phyloP scores from a whole-genome alignment of 225 moss, liverwort and hornwort species.

The Physcomitrellopsis africana region DNA sequence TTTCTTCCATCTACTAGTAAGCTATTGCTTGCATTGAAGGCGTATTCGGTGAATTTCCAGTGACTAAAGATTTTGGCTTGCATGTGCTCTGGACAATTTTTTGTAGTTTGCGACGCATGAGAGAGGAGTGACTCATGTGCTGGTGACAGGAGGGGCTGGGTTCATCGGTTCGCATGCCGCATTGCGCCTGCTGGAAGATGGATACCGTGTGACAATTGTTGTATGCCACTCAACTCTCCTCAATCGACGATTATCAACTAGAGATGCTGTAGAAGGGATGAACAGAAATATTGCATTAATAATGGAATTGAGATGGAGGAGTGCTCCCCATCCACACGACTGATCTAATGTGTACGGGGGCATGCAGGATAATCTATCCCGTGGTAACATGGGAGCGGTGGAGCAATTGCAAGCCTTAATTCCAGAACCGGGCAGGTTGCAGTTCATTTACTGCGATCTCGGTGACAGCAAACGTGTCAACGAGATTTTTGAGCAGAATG shows the following conservation, averaged over 20 bases:
- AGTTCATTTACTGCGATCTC: conserved; percentile 83
- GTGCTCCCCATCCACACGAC: neutral
- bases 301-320: neutral
- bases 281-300: neutral
- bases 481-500: conserved; percentile 75
- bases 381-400: conserved; percentile 89
- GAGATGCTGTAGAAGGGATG: too few relatives aligned
- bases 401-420: conserved; percentile 75
- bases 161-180: conserved; percentile 96
- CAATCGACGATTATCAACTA: neutral
- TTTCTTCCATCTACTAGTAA: neutral
- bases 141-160: conserved; percentile 98
- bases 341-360: neutral
- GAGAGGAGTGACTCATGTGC: conserved; percentile 82
- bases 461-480: conserved; percentile 84
- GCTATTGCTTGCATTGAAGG: too few relatives aligned
- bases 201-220: conserved; percentile 84
- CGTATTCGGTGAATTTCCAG: neutral
- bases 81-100: conserved; percentile 19
- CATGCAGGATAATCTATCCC: conserved; percentile 86
- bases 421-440: conserved; percentile 69
- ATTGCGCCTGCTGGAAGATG: conserved; percentile 78
- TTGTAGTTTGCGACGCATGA: conserved; percentile 76
- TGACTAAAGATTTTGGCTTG: conserved; percentile 18
- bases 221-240: conserved; percentile 37